Base-by-base conservation (phyloP, 2,329 filamentous ascomycete genomes). In the Ustulina deusta region DNA sequence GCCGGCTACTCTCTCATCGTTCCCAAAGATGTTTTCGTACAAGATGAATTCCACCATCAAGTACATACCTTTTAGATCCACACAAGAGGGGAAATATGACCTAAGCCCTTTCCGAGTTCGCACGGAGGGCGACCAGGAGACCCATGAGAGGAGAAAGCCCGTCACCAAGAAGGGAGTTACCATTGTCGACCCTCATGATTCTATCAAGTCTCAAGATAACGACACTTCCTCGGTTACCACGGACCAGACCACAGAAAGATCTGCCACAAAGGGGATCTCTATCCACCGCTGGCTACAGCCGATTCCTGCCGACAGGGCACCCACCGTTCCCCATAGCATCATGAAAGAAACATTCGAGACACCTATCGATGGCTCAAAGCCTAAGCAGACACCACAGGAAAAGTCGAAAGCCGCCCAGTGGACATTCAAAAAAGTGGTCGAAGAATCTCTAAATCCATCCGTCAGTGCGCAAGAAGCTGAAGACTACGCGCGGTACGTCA, bases 11-110 rank as follows among this genome's bases (percentile, higher is more conserved):
- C 82, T 98, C 1, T 97, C 96, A 0, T 96, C 93, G 0, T 93
- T 98, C 72, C 87, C 90, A 15, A 99, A 97, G 77, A 92, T 97
- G 78, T 97, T 97, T 77, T 89, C 93, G 0, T 97, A 92, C 80
- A 94, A 93, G 77, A 93, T 98, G 87, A 97, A 95, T 76, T 94
- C 93, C 0, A 96, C 93, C 3, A 89, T 94, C 70, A 92, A 91
- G 68, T 94, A 95, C 77, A 91, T 95, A 36, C 91, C 92, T 11
- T 86, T 94, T 66, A 91, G 91, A 65, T 88, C 89, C 1, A 90
- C 89, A 4, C 87, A 91, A 73, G 88, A 93, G 68, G 90, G 90
- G 13, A 89, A 89, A 65, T 94, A 93, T 74, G 93, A 97, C 76
- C 85, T 95, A 48, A 97, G 93, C 67, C 95, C 95, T 0, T 99